Base-by-base conservation (phyloP, 1,139 yeast genomes). In the Sugiyamaella japonica region DNA sequence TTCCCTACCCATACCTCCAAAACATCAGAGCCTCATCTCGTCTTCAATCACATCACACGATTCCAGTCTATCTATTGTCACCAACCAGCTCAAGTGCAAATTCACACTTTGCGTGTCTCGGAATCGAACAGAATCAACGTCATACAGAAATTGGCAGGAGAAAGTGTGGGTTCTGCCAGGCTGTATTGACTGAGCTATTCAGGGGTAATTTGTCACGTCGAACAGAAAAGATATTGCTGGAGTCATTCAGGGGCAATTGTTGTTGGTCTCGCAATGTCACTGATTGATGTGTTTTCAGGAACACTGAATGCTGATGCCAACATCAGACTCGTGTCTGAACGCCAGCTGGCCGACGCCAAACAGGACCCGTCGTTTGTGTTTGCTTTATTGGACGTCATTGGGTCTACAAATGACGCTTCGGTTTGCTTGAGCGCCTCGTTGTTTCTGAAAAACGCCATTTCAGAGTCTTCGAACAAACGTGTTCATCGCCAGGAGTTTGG, bases 381-480 rank as follows among this genome's bases (percentile, higher is more conserved):
- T 15, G 56, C 53, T 31, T 53, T 54, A 28, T 45, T 58, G 10
- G 53, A 52, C 7, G 40, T 56, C 20, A 52, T 54, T n/a, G 48
- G 34, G 4, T 23, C 46, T 2, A 3, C 53, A 1, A n/a, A 34
- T 44, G 54, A 51, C 17, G 32, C 45, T 12, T 48, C 50, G 3
- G 43, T 47, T 7, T 44, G 55, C 13, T 38, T 52, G 50, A 52
- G 56, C 9, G 58, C 62, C 7, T 53, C 56, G 10, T 51, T 59
- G 16, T 58, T 41, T 23, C 47, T 59, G 37, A 59, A 59, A 41
- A 58, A 59, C 40, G 34, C 44, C 6, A 44, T 56, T 44, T 42
- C 43, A 9, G 31, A 41, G 31, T 38, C 42, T 8, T 46, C 54
- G 53, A 32, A 40, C 12, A 43, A 32, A 9, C 8, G 32, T 17